Base-by-base conservation (phyloP, 2,329 filamentous ascomycete genomes). In the Didymella lethalis region DNA sequence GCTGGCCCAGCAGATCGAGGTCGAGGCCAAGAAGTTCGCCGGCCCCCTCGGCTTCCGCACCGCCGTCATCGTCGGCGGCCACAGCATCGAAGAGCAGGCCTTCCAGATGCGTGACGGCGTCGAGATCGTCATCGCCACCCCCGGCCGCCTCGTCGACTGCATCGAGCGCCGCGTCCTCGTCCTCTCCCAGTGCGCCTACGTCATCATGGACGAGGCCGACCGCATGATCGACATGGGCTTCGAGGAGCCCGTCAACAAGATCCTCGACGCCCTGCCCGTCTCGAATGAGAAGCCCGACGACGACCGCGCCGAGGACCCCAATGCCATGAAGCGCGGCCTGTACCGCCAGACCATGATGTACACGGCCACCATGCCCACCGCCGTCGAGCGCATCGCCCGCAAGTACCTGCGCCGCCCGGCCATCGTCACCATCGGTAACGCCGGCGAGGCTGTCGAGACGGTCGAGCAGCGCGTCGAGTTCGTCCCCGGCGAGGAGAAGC, bases 311-410 rank as follows among this genome's bases (percentile, higher is more conserved):
- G 95, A 99, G 77, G 86, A 98, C 73, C 83, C 91, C 0, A 82
- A 85, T 56, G 87, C 89, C n/a, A 98, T 98, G 94, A 89, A 88
- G 68, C 85, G 87, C 57, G 90, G 90, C 69, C 80, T 96, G 1
- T 98, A 98, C 80, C 85, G 95, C 59, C 94, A 99, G 78, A 99
- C 95, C 0, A 99, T 99, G 95, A 99, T 99, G 95, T 99, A 98
- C 86, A 98, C 95, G 65, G 95, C 95, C 52, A 99, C 95, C 28
- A 99, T 99, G 95, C 93, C 95, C 1, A 81, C 91, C 0, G 87
- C 91, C 0, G 91, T 99, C 16, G 95, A 99, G 76, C 91, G 91
- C 63, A 98, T 99, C 64, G 95, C 95, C n/a, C 90, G 93, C 70
- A 97, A 97, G 75, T 99, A 99, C 74, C 87, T 98, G 16, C 90